phyloP scores from a whole-genome alignment of 805 yeast genomes.

The Candida germanica region DNA sequence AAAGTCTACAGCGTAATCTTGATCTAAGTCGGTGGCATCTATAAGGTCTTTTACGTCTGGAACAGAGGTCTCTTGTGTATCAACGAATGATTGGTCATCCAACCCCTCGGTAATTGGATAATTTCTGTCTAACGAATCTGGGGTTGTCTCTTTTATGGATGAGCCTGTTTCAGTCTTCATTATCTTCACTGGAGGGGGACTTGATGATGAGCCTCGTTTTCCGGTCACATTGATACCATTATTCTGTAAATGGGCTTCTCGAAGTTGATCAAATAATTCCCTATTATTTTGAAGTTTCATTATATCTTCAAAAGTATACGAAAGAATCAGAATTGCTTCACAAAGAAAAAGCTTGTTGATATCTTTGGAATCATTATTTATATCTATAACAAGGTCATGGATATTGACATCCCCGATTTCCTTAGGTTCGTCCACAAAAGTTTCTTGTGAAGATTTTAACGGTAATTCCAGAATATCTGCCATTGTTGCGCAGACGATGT shows the following conservation, averaged over 20 bases:
- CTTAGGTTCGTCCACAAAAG: conserved; percentile 40
- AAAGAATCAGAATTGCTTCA: conserved; percentile 33
- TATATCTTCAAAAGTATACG: conserved; percentile 29
- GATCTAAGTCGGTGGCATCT: conserved; percentile 9
- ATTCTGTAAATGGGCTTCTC: conserved; percentile 23
- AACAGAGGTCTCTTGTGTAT: not conserved
- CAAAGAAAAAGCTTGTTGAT: conserved; percentile 32
- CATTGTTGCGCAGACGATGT: conserved; percentile 1
- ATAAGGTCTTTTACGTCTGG: conserved; percentile 8
- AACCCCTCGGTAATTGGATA: not conserved
- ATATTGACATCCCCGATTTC: conserved; percentile 30
- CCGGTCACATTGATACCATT: conserved; percentile 1
- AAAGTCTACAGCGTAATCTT: conserved; percentile 9
- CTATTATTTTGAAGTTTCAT: conserved; percentile 27
- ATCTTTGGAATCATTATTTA: conserved; percentile 27
- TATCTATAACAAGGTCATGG: conserved; percentile 34
- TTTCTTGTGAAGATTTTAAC: conserved; percentile 35
- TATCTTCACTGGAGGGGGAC: conserved; percentile 20
- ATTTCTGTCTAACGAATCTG: conserved; percentile 14
- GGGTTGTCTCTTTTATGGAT: conserved; percentile 16
- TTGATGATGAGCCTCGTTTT: conserved; percentile 12
- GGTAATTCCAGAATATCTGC: conserved; percentile 27
- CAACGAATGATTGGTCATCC: not conserved
- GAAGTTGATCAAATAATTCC: conserved; percentile 20
- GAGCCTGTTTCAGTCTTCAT: conserved; percentile 1